Percentiles rank a stretch among this genome's conserved stretches.
phyloP scores from a whole-genome alignment of 305 asterid genomes.

The Withania somnifera region DNA sequence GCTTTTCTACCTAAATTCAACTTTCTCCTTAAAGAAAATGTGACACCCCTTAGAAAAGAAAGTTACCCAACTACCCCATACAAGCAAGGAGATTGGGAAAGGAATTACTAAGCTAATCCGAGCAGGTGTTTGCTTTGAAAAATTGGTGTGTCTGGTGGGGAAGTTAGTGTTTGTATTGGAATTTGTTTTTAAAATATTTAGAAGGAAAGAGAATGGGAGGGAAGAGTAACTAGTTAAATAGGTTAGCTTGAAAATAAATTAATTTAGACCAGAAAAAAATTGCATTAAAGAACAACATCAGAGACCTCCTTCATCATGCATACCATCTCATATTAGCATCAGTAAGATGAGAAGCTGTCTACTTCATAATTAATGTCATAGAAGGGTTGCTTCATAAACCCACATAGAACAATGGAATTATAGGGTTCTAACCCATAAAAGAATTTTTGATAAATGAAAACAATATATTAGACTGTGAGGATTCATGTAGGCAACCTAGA shows the following conservation, averaged over 20 bases:
- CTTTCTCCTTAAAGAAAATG: background rate
- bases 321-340: background rate
- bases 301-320: background rate
- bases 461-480: background rate
- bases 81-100: background rate
- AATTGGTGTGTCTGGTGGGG: background rate
- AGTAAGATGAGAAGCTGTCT: background rate
- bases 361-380: background rate
- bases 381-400: background rate
- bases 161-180: background rate
- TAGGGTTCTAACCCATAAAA: background rate
- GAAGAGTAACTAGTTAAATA: background rate
- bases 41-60: background rate
- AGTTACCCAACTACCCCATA: background rate
- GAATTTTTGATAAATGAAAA: background rate
- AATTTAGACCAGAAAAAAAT: background rate
- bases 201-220: too few species aligned
- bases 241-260: too few species aligned
- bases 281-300: background rate
- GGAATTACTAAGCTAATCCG: background rate
- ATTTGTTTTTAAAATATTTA: too few species aligned
- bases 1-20: background rate
- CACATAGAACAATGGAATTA: background rate
- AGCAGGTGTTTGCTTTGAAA: background rate
- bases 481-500: background rate